Conservation (phyloP, 352 stramenopile species). For the Blastocystis sp. region DNA sequence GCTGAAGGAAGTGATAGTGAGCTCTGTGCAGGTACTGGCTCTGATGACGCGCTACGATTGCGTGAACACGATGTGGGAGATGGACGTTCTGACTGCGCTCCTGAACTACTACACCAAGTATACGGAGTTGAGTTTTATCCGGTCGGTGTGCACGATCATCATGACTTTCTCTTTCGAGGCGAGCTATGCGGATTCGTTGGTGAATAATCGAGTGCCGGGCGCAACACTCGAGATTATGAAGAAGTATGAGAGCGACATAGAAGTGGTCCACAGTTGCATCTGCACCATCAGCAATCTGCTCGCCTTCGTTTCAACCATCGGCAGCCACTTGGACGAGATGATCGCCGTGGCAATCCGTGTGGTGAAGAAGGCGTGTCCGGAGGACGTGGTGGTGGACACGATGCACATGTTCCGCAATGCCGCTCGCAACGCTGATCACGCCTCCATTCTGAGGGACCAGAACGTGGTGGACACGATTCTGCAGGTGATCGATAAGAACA, state of each 20-base stretch:
- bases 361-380: neutral
- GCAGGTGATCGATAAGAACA: neutral
- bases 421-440: neutral
- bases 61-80: conserved; percentile 54
- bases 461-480: conserved; percentile 17
- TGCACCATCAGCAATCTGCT: conserved; percentile 35
- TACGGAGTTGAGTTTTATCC: neutral
- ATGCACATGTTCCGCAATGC: conserved; percentile 28
- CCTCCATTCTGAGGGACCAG: neutral
- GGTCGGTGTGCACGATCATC: conserved; percentile 1
- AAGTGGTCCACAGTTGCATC: conserved; percentile 10
- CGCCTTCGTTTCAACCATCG: neutral
- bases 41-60: conserved; percentile 27
- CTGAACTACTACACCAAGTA: conserved; percentile 21
- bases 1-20: conserved; percentile 1
- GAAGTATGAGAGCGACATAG: conserved; percentile 1
- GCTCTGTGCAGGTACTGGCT: neutral
- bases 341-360: neutral
- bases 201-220: conserved; percentile 15
- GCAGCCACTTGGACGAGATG: conserved; percentile 3
- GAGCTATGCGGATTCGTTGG: conserved; percentile 30
- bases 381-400: conserved; percentile 20
- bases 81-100: conserved; percentile 24
- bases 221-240: conserved; percentile 11
- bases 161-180: conserved; percentile 8